Evolutionary conservation across 805 yeast species (phyloP).

Genomic region (Barnettozyma sucrosica): DNA sequence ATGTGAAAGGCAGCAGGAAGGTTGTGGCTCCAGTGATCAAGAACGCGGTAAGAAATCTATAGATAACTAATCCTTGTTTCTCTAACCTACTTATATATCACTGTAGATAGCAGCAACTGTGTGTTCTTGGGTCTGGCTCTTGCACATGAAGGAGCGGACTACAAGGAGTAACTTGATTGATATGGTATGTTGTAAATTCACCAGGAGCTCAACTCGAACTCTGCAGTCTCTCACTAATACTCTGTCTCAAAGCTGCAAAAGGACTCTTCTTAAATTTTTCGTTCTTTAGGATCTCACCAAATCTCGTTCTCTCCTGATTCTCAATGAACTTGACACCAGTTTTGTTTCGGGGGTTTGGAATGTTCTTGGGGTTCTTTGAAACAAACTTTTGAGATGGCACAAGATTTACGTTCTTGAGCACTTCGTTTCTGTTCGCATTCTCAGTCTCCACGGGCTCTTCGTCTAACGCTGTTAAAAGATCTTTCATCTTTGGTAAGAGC

Average conservation of each 20-base stretch:
- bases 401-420: conserved; percentile 15
- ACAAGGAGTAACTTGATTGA: background rate
- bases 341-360: conserved; percentile 51
- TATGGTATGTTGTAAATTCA: background rate
- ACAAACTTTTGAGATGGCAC: conserved; percentile 12
- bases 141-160: background rate
- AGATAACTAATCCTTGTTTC: background rate
- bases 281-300: conserved; percentile 51
- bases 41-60: background rate
- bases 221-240: conserved; percentile 31
- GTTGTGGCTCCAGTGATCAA: conserved; percentile 9
- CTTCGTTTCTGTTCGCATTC: conserved; percentile 1
- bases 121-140: background rate
- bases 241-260: conserved; percentile 57
- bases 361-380: conserved; percentile 27
- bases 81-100: background rate
- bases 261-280: conserved; percentile 52
- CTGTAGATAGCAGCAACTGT: background rate
- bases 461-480: conserved; percentile 48
- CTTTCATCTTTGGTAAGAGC: conserved; percentile 62
- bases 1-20: conserved; percentile 7
- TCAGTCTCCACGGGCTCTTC: conserved; percentile 11
- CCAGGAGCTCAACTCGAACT: background rate
- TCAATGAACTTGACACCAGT: conserved; percentile 51
- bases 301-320: conserved; percentile 50